phyloP scores from a whole-genome alignment of 352 stramenopile species.

The Globisporangium yorkense region DNA sequence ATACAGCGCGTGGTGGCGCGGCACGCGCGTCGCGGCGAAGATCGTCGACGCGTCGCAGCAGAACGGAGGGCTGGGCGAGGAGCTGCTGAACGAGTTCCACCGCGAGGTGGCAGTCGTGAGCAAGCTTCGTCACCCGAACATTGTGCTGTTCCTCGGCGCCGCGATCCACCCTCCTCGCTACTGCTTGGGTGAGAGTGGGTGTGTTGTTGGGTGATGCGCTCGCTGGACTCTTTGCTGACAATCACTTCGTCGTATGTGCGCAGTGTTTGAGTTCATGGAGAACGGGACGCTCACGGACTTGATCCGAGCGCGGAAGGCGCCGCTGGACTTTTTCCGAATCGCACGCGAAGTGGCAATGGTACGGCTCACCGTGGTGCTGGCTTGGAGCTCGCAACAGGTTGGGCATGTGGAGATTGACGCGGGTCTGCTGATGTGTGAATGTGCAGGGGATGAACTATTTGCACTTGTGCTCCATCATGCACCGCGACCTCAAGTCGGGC shows the following conservation, averaged over 20 bases:
- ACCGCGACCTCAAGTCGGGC: conserved; percentile 95
- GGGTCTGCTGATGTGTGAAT: not conserved
- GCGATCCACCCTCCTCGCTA: conserved; percentile 75
- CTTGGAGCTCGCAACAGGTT: not conserved
- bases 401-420: not conserved
- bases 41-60: conserved; percentile 73
- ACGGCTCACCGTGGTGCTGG: not conserved
- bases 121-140: conserved; percentile 82
- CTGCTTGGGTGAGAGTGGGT: conserved; percentile 45
- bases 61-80: conserved; percentile 55
- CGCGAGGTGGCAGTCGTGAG: conserved; percentile 81
- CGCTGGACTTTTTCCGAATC: conserved; percentile 79
- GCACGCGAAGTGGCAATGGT: conserved; percentile 78
- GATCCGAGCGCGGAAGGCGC: conserved; percentile 58
- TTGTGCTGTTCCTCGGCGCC: conserved; percentile 80
- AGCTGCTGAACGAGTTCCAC: conserved; percentile 83
- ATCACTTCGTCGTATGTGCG: not conserved
- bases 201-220: not conserved
- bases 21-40: conserved; percentile 75
- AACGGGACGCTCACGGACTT: conserved; percentile 81
- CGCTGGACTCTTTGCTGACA: not conserved
- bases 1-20: conserved; percentile 76
- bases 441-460: conserved; percentile 91
- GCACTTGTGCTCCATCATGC: conserved; percentile 92
- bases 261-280: conserved; percentile 87